Base-by-base conservation (phyloP, 345 rosid genomes). In the Clarkia xantiana region DNA sequence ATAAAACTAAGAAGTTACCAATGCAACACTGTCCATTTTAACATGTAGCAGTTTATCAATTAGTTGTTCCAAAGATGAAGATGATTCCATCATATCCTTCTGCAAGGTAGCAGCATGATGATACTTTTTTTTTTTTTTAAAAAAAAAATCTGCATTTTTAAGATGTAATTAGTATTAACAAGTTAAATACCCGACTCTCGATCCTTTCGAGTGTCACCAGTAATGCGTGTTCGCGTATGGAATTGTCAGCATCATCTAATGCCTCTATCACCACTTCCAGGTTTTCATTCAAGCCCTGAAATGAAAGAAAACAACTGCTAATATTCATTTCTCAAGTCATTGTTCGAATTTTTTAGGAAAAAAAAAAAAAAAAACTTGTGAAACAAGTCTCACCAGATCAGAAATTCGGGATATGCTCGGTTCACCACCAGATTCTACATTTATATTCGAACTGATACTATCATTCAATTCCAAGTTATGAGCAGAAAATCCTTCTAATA, bases 361-460 rank as follows among this genome's bases (percentile, higher is more conserved):
- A 13, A 25, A 14, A 23, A 44, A 19, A 19, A 10, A 11, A 16
- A 53, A n/a, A n/a, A 15, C 48, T 38, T 9, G 18, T 4, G 9
- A 17, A 2, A 46, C 11, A 0, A 2, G 25, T 52, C 80, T 73
- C 46, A 91, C 98, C 90, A 75, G 67, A 67, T 84, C 85, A 72
- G 86, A 83, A 73, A 86, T 75, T 76, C 86, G 96, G 51, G 96
- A 90, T 65, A 91, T 79, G 78, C 94, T 81, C 58, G 93, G 87
- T 44, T 80, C 83, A 49, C 75, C 56, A 51, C 80, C 94, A 42
- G 67, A 58, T 54, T 58, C 54, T 29, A 78, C 59, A 67, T 65
- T 76, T 48, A 71, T 70, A 74, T 77, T 78, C 60, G 73, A 49
- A 54, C 75, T 62, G 17, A 79, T 41, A 51, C 71, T 71, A 49